Percentiles rank a stretch among this genome's conserved stretches.
These are phyloP conservation scores for Neurospora sp. DNA, from an alignment of 495 filamentous ascomycete genomes.

Conservation along the genomic window DNA sequence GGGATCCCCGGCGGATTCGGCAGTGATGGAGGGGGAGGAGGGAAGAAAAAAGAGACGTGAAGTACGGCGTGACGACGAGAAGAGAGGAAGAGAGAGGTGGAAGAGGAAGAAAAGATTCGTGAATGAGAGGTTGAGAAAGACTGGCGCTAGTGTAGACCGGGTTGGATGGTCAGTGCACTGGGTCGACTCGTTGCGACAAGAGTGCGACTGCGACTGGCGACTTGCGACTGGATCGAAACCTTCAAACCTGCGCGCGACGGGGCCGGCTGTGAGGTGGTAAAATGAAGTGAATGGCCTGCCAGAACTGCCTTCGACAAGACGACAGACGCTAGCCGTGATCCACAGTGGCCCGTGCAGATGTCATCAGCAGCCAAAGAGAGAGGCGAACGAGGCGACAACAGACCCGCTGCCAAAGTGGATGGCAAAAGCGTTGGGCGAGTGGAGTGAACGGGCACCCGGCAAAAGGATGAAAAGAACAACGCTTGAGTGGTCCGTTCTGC, in stretches of 20 bases:
- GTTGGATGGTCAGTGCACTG: constrained; percentile 6
- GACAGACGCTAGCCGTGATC: not conserved
- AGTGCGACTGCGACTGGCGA: not conserved
- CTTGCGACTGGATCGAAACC: not conserved
- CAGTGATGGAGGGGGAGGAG: constrained; percentile 9
- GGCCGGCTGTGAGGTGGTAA: not conserved
- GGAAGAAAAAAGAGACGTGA: constrained; percentile 7
- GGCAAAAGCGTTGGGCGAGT: not conserved
- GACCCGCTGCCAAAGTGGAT: not conserved
- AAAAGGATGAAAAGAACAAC: not conserved
- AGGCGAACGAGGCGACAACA: not conserved
- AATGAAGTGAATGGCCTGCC: not conserved
- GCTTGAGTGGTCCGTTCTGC: not conserved
- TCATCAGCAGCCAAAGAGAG: not conserved
- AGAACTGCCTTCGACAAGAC: not conserved
- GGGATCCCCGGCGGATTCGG: constrained; percentile 19
- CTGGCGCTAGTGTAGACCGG: constrained; percentile 6
- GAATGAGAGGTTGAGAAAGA: constrained; percentile 11
- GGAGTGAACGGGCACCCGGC: not conserved
- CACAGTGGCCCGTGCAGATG: not conserved
- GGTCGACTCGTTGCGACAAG: constrained; percentile 9
- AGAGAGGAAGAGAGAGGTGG: constrained; percentile 13
- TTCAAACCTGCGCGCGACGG: not conserved
- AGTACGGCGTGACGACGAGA: constrained; percentile 13
- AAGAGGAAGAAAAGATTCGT: constrained; percentile 14